Evolutionary conservation across 2,329 filamentous ascomycete genomes (phyloP).

Genomic region (Fusarium sp.): DNA sequence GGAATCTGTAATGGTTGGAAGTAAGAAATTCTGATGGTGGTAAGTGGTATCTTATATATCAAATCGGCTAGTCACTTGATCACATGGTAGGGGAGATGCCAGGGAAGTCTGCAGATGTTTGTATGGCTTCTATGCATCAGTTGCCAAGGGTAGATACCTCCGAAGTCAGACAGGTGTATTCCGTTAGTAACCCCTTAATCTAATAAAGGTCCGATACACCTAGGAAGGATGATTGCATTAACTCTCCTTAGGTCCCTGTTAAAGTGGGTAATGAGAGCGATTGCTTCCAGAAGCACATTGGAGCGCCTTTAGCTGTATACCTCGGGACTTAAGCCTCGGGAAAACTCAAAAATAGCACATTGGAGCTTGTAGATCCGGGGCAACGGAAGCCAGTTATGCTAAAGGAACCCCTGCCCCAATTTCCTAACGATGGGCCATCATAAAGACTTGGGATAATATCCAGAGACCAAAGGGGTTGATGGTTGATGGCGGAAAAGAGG

Average conservation of each 20-base stretch:
- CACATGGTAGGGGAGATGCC: neutral
- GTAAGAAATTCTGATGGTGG: neutral
- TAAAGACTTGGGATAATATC: neutral
- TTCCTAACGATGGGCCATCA: neutral
- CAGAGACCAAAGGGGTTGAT: neutral
- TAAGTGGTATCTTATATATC: neutral
- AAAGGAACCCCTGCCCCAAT: neutral
- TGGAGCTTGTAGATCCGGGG: neutral
- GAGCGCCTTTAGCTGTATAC: neutral
- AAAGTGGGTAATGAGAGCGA: neutral
- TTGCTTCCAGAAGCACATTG: neutral
- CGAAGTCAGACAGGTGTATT: neutral
- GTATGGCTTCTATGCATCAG: neutral
- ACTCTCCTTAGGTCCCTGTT: neutral
- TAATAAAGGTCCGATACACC: neutral
- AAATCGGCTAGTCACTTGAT: neutral
- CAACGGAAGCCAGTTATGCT: neutral
- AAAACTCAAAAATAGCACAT: neutral
- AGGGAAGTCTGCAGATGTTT: neutral
- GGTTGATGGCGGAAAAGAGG: neutral
- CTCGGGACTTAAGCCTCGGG: too few relatives aligned
- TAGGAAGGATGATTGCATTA: neutral
- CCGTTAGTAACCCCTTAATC: neutral
- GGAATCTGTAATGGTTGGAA: neutral
- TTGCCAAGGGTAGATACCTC: neutral